phyloP scores from a whole-genome alignment of 1,284 basidiomycete species.

The Dichomitus squalens region DNA sequence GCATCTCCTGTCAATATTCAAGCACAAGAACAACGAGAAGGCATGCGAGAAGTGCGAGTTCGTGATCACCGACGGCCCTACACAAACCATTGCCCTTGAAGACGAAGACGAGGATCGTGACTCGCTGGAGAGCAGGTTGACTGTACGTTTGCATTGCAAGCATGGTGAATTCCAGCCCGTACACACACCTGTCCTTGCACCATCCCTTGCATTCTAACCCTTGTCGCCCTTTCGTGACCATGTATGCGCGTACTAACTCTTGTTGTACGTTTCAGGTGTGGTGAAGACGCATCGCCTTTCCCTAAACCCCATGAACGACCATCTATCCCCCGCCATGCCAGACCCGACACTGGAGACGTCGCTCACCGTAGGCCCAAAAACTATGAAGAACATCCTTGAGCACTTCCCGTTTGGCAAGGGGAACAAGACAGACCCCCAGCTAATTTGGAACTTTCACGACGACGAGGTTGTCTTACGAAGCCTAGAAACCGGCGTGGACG shows the following conservation, averaged over 20 bases:
- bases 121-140: slow-evolving; percentile 67
- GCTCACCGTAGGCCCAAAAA: slow-evolving; percentile 67
- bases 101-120: slow-evolving; percentile 55
- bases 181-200: not conserved
- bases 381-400: slow-evolving; percentile 76
- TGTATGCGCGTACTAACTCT: slow-evolving; percentile 7
- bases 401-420: slow-evolving; percentile 70
- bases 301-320: slow-evolving; percentile 55
- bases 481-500: slow-evolving; percentile 64
- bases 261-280: slow-evolving; percentile 51
- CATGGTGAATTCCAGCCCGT: slow-evolving; percentile 52
- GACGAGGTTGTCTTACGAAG: slow-evolving; percentile 69
- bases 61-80: slow-evolving; percentile 58
- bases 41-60: slow-evolving; percentile 75
- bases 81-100: slow-evolving; percentile 13
- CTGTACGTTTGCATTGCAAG: slow-evolving; percentile 77
- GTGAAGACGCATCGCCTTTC: slow-evolving; percentile 77
- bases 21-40: slow-evolving; percentile 73
- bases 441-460: slow-evolving; percentile 74
- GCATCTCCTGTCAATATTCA: slow-evolving; percentile 73
- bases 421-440: slow-evolving; percentile 68
- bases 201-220: not conserved
- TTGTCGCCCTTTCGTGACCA: not conserved
- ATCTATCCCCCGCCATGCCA: slow-evolving; percentile 63
- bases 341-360: slow-evolving; percentile 59